Percentiles rank a stretch among this genome's conserved stretches.
Evolutionary conservation across 805 yeast species (phyloP).

Genomic region (Yarrowia yakushimensis): DNA sequence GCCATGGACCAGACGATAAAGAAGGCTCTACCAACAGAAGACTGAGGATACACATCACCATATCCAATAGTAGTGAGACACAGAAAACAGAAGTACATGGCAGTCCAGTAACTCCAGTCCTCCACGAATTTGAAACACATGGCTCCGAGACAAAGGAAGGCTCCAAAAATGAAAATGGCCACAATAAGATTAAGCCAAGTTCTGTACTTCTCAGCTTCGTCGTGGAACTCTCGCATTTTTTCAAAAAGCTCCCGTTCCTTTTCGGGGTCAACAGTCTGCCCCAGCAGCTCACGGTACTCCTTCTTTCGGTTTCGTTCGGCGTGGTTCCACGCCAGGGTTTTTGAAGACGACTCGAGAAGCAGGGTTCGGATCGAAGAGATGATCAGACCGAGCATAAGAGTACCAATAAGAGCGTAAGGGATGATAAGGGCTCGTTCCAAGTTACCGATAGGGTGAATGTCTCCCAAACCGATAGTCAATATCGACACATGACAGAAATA

Average conservation of each 20-base stretch:
- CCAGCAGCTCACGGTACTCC: constrained; percentile 33
- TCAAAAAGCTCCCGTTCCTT: constrained; percentile 50
- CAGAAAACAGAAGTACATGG: constrained; percentile 71
- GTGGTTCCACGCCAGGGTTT: constrained; percentile 63
- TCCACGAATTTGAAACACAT: constrained; percentile 57
- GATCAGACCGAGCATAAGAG: constrained; percentile 69
- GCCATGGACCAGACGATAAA: constrained; percentile 76
- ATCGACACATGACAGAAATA: constrained; percentile 72
- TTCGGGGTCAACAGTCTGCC: neutral
- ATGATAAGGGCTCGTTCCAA: constrained; percentile 58
- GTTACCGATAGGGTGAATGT: constrained; percentile 52
- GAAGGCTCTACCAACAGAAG: constrained; percentile 65
- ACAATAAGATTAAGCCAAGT: constrained; percentile 33
- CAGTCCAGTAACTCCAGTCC: constrained; percentile 66
- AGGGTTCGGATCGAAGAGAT: constrained; percentile 66
- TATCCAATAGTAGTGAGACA: constrained; percentile 81
- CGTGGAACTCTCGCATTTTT: constrained; percentile 52
- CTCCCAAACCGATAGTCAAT: constrained; percentile 80
- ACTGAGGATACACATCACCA: constrained; percentile 66
- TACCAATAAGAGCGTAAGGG: constrained; percentile 65
- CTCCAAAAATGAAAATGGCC: constrained; percentile 45
- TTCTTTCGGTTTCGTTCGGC: constrained; percentile 50
- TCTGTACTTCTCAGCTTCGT: constrained; percentile 35
- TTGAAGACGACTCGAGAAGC: constrained; percentile 56
- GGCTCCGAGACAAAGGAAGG: constrained; percentile 74